Conservation (phyloP, 2,329 filamentous ascomycete species). For the Xylaria sp. region DNA sequence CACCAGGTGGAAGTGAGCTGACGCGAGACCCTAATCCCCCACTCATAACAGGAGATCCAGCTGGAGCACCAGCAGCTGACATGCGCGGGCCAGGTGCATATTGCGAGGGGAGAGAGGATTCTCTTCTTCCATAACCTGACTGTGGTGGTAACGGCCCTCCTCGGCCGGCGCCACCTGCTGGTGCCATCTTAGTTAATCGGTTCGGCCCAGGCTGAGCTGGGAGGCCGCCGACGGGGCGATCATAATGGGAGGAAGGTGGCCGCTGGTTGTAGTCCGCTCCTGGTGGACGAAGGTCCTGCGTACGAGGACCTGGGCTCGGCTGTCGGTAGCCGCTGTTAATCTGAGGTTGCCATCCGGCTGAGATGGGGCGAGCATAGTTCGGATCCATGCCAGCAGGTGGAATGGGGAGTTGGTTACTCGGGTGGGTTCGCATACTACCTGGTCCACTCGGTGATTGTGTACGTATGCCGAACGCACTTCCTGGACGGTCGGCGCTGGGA, state of each 20-base stretch:
- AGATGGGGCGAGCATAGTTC: conserved; percentile 56
- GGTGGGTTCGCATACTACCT: conserved; percentile 56
- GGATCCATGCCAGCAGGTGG: conserved; percentile 56
- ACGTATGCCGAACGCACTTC: conserved; percentile 66
- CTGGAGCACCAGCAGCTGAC: conserved; percentile 40
- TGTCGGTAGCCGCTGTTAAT: conserved; percentile 54
- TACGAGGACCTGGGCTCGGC: conserved; percentile 52
- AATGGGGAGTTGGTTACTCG: conserved; percentile 57
- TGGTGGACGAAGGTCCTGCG: conserved; percentile 45
- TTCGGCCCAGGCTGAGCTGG: conserved; percentile 51
- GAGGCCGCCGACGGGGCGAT: conserved; percentile 46
- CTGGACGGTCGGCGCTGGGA: conserved; percentile 60
- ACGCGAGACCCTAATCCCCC: conserved; percentile 45
- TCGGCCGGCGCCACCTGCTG: conserved; percentile 48
- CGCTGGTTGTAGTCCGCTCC: conserved; percentile 46
- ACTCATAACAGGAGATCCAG: conserved; percentile 45
- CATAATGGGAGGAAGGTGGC: conserved; percentile 42
- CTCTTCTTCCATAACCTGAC: conserved; percentile 42
- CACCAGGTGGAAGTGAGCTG: conserved; percentile 44
- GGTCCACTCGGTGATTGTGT: conserved; percentile 53
- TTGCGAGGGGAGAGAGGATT: conserved; percentile 43
- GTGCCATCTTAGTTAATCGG: conserved; percentile 54
- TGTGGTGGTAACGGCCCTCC: conserved; percentile 43
- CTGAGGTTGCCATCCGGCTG: conserved; percentile 60
- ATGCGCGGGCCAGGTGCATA: conserved; percentile 52